phyloP scores from a whole-genome alignment of 495 filamentous ascomycete species.

The Aspergillus panamensis region DNA sequence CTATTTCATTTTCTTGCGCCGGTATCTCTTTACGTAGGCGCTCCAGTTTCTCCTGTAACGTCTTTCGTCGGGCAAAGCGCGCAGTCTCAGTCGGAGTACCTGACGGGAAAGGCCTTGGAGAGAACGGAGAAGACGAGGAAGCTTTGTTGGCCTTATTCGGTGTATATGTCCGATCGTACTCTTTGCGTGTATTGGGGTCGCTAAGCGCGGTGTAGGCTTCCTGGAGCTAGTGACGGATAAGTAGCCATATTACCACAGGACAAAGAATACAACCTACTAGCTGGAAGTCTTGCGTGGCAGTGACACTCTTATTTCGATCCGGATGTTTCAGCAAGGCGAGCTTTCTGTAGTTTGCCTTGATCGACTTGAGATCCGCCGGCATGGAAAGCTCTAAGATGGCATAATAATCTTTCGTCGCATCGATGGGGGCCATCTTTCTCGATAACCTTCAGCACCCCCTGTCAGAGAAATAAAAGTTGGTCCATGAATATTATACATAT shows the following conservation, averaged over 20 bases:
- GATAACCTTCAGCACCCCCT: too few species aligned
- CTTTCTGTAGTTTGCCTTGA: neutral
- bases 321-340: neutral
- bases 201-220: neutral
- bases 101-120: neutral
- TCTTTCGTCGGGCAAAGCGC: too few species aligned
- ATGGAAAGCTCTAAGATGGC: neutral
- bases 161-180: neutral
- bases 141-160: neutral
- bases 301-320: neutral
- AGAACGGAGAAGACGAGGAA: neutral
- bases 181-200: neutral
- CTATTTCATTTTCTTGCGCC: neutral
- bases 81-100: neutral
- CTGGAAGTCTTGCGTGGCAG: constrained; percentile 1
- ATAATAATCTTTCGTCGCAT: neutral
- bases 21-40: neutral
- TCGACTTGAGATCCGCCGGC: neutral
- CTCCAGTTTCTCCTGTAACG: neutral
- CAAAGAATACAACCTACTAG: neutral
- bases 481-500: too few species aligned
- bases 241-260: neutral
- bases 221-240: neutral
- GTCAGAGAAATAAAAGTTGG: too few species aligned
- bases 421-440: neutral